Conservation (phyloP, 2,329 filamentous ascomycete genomes). For the Alternaria ventricosa region DNA sequence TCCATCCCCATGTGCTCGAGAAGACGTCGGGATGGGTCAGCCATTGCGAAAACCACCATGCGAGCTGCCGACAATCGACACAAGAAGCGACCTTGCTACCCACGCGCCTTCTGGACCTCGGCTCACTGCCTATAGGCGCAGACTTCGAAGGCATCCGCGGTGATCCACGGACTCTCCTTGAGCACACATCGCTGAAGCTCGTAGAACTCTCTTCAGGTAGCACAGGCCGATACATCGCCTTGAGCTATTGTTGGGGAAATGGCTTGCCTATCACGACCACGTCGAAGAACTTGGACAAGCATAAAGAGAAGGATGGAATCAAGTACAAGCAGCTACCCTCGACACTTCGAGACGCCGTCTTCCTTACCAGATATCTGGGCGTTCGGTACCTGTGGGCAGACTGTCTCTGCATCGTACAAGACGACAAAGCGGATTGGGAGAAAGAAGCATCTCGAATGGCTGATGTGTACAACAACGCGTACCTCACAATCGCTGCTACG, state of each 20-base stretch:
- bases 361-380: neutral
- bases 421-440: slow-evolving; percentile 1
- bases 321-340: neutral
- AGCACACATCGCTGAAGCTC: neutral
- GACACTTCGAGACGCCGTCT: neutral
- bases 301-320: neutral
- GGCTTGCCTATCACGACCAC: neutral
- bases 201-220: neutral
- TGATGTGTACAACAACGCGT: slow-evolving; percentile 1
- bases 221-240: neutral
- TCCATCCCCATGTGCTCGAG: too few relatives aligned
- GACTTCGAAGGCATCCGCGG: neutral
- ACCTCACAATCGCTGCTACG: neutral
- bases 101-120: too few relatives aligned
- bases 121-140: too few relatives aligned
- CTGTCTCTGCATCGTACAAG: slow-evolving; percentile 23
- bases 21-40: too few relatives aligned
- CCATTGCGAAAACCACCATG: too few relatives aligned
- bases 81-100: too few relatives aligned
- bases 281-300: neutral
- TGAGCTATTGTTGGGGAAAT: neutral
- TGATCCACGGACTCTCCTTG: neutral
- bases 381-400: slow-evolving; percentile 25
- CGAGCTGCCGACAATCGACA: too few relatives aligned
- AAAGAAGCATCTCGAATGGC: slow-evolving; percentile 12